Conservation (phyloP, 352 stramenopile genomes). For the Bremia lactucae region DNA sequence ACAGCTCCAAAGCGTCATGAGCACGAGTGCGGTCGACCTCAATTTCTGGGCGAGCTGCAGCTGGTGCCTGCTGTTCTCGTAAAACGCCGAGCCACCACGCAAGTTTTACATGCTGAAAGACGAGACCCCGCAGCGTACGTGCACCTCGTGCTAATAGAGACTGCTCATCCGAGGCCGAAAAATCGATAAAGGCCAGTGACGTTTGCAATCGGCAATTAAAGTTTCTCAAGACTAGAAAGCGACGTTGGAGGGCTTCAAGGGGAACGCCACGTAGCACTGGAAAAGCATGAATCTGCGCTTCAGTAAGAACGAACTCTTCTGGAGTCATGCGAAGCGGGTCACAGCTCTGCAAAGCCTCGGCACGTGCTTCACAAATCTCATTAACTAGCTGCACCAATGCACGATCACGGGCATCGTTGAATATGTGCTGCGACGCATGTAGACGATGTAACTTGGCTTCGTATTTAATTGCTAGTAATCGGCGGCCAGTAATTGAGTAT, state of each 20-base stretch:
- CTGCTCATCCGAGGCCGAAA: conserved; percentile 45
- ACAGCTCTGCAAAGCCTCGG: conserved; percentile 62
- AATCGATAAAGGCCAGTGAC: conserved; percentile 78
- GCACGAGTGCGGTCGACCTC: conserved; percentile 77
- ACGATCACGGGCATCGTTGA: conserved; percentile 52
- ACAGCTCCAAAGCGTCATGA: conserved; percentile 46
- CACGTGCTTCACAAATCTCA: conserved; percentile 68
- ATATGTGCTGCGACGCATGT: conserved; percentile 58
- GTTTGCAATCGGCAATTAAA: conserved; percentile 83
- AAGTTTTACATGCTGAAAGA: conserved; percentile 85
- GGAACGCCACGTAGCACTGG: conserved; percentile 34
- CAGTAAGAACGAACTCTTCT: conserved; percentile 64
- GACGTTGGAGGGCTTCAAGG: conserved; percentile 49
- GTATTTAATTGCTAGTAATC: conserved; percentile 68
- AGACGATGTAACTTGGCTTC: conserved; percentile 42
- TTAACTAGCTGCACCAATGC: conserved; percentile 77
- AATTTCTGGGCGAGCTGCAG: conserved; percentile 68
- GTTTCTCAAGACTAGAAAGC: conserved; percentile 80
- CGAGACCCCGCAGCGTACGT: conserved; percentile 47
- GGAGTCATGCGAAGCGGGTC: conserved; percentile 77
- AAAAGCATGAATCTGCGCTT: conserved; percentile 52
- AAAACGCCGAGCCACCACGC: conserved; percentile 83
- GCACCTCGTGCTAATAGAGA: conserved; percentile 54
- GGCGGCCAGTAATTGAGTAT: conserved; percentile 68
- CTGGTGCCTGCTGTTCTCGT: conserved; percentile 78